phyloP scores from a whole-genome alignment of 1,284 basidiomycete genomes.

The Ustilago trichophora region DNA sequence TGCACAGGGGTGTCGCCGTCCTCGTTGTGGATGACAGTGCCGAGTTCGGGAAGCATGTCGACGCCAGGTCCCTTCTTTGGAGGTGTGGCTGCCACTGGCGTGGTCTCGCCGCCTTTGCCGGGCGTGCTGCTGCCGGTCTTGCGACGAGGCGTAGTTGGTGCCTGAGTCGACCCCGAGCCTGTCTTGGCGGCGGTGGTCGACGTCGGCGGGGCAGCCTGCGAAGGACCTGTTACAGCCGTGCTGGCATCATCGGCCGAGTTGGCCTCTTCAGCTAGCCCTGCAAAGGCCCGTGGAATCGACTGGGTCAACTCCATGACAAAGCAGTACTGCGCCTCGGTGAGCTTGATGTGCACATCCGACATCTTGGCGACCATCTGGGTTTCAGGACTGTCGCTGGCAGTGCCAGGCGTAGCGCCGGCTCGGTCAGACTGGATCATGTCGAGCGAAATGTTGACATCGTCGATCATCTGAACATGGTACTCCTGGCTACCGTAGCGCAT shows the following conservation, averaged over 20 bases:
- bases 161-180: conserved; percentile 7
- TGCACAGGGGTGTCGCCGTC: conserved; percentile 46
- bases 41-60: conserved; percentile 71
- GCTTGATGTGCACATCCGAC: conserved; percentile 86
- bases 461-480: conserved; percentile 78
- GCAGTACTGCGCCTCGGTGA: conserved; percentile 90
- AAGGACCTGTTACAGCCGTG: conserved; percentile 30
- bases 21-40: conserved; percentile 62
- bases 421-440: conserved; percentile 73
- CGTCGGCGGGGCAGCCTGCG: not conserved
- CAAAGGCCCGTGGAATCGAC: conserved; percentile 78
- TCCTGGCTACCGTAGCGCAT: conserved; percentile 50
- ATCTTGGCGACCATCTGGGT: conserved; percentile 74
- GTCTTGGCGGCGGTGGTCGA: conserved; percentile 3
- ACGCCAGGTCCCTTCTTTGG: conserved; percentile 54
- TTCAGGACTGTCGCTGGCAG: conserved; percentile 65
- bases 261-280: conserved; percentile 58
- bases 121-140: too few species aligned
- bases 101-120: conserved; percentile 10
- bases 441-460: conserved; percentile 84
- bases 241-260: conserved; percentile 58
- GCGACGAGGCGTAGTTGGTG: conserved; percentile 14
- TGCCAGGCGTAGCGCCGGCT: conserved; percentile 4
- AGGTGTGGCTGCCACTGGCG: conserved; percentile 14
- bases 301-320: conserved; percentile 78